A percentile compares a stretch with the other conserved stretches of the same genome.
phyloP scores from a whole-genome alignment of 192 early-diverging fungal species.

The Anaeromyces robustus region DNA sequence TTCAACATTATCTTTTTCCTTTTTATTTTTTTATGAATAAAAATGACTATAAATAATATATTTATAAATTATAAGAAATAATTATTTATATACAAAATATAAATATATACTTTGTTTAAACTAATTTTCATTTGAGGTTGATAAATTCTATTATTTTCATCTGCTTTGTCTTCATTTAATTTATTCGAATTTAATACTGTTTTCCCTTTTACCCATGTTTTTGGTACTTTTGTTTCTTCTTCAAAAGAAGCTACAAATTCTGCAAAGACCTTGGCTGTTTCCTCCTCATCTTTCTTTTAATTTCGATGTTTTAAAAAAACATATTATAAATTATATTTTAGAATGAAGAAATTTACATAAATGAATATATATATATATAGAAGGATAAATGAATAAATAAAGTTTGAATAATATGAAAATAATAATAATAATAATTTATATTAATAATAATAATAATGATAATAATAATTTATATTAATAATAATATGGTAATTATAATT shows the following conservation, averaged over 20 bases:
- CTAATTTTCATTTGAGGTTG: slow-evolving; percentile 1
- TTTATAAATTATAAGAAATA: neutral
- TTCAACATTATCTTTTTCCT: slow-evolving; percentile 3
- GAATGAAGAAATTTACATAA: too few species aligned
- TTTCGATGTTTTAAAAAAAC: too few species aligned
- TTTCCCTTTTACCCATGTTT: slow-evolving; percentile 23
- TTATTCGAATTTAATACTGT: slow-evolving; percentile 7
- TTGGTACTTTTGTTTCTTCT: slow-evolving; percentile 18
- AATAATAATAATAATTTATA: too few species aligned
- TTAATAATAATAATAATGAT: too few species aligned
- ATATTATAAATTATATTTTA: too few species aligned
- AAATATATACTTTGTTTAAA: slow-evolving; percentile 5
- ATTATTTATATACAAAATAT: too few species aligned
- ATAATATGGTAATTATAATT: too few species aligned
- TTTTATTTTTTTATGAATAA: neutral
- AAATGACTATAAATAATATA: too few species aligned
- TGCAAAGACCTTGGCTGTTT: slow-evolving; percentile 57
- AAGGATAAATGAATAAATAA: too few species aligned
- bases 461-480: too few species aligned
- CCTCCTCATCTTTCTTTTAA: slow-evolving; percentile 49
- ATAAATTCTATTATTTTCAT: neutral
- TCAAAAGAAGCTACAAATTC: slow-evolving; percentile 74
- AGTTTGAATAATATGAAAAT: too few species aligned
- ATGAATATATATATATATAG: too few species aligned
- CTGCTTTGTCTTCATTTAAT: slow-evolving; percentile 1